Base-by-base conservation (phyloP, 257 asterid genomes). In the Voacanga thouarsii region DNA sequence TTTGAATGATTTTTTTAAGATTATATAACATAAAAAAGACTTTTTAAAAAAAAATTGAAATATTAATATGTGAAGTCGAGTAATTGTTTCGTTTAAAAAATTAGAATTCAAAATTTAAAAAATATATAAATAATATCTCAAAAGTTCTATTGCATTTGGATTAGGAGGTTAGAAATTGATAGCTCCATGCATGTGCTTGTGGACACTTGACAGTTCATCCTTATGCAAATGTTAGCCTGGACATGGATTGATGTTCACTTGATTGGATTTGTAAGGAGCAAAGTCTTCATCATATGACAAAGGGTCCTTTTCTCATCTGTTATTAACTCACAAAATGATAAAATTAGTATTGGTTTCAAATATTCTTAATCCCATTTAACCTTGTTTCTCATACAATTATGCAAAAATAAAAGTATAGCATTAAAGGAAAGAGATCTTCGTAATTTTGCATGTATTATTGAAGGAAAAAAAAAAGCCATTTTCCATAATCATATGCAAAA, bases 201-300 rank as follows among this genome's bases (percentile, higher is more conserved):
- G 30, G 76, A 55, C 33, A 43, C 47, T 53, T 72, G 28, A 66
- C 72, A 37, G 72, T 66, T 66, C 72, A 66, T 66, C 47, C 33
- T 65, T 33, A 65, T 65, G 33, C 47, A 30, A 44, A 30, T 66
- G 49, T 66, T 37, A 66, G 72, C 26, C 24, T 37, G 72, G 72
- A 66, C 49, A 66, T 64, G 45, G 4, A 16, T 19, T 74, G 70
- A 11, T 66, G 43, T 63, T 63, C 21, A 53, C 53, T 55, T 39
- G 70, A 55, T 39, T 77, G 37, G 21, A 66, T 50, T 50, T 56
- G 53, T 37, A 68, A 66, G 44, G 44, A 70, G 19, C 80, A 57
- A 74, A 74, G 39, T 72, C 61, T 28, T 49, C 61, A 71, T 24
- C 41, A 23, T 39, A 69, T 47, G 23, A 24, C n/a, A 71, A 28